Conservation (phyloP, 2,329 filamentous ascomycete species). For the Colletotrichum sublineola region DNA sequence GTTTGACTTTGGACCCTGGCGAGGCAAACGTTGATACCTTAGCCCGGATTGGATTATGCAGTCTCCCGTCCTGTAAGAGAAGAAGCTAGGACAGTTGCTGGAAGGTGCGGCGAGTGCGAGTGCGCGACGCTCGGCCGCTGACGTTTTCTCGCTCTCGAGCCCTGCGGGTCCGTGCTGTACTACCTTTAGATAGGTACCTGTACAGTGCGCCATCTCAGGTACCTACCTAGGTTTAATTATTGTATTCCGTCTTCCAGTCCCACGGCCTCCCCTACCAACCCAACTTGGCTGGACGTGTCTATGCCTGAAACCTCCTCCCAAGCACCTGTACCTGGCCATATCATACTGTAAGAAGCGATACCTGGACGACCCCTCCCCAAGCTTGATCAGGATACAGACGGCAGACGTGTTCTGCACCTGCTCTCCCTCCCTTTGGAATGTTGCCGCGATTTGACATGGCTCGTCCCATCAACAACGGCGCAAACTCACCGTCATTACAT, state of each 20-base stretch:
- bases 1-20: constrained; percentile 5
- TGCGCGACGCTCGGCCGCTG: constrained; percentile 13
- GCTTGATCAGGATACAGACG: constrained; percentile 4
- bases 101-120: constrained; percentile 29
- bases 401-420: not conserved
- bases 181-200: too few relatives aligned
- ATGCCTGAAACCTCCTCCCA: not conserved
- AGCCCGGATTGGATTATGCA: constrained; percentile 3
- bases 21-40: constrained; percentile 11
- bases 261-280: not conserved
- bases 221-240: not conserved
- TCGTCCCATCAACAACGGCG: constrained; percentile 17
- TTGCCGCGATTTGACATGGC: constrained; percentile 21
- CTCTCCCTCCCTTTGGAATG: constrained; percentile 8
- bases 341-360: not conserved
- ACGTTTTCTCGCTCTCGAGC: not conserved
- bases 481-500: constrained; percentile 2
- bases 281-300: not conserved
- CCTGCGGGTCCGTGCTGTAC: not conserved
- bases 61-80: not conserved
- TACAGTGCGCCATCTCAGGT: too few relatives aligned
- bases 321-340: not conserved
- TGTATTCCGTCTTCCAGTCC: not conserved
- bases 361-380: not conserved
- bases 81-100: not conserved